These are phyloP conservation scores for Pittosporum tobira DNA, from an alignment of 129 eudicot genomes.

Conservation along the genomic window DNA sequence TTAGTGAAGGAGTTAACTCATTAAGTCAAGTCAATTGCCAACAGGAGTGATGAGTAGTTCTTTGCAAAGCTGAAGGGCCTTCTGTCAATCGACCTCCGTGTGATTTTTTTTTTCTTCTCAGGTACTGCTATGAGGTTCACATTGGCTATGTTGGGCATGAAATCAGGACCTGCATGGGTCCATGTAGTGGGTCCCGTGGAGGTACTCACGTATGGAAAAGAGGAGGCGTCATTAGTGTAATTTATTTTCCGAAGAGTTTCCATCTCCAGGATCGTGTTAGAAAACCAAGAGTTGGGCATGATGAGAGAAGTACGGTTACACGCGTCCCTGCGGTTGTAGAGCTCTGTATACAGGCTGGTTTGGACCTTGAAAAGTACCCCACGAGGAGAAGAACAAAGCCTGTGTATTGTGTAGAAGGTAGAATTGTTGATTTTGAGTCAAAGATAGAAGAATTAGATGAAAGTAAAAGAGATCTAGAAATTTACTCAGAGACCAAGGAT, in stretches of 20 bases:
- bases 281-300: slow-evolving; percentile 53
- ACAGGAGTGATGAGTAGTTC: not conserved
- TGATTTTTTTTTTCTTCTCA: slow-evolving; percentile 18
- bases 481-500: slow-evolving; percentile 6
- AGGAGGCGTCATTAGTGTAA: slow-evolving; percentile 43
- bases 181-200: slow-evolving; percentile 42
- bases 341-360: slow-evolving; percentile 61
- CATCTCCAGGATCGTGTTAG: slow-evolving; percentile 60
- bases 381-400: slow-evolving; percentile 52
- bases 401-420: slow-evolving; percentile 59
- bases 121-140: slow-evolving; percentile 58
- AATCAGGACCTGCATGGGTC: slow-evolving; percentile 53
- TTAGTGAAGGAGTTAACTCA: not conserved
- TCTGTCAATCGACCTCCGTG: not conserved
- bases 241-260: slow-evolving; percentile 47
- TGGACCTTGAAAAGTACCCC: slow-evolving; percentile 47
- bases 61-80: not conserved
- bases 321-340: slow-evolving; percentile 53
- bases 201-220: slow-evolving; percentile 54
- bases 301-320: slow-evolving; percentile 29
- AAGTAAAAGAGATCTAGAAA: slow-evolving; percentile 14
- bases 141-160: slow-evolving; percentile 48
- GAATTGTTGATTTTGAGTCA: slow-evolving; percentile 49
- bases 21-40: not conserved
- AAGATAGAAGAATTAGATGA: slow-evolving; percentile 13